Percentiles rank a stretch among this genome's conserved stretches.
Evolutionary conservation across 202 grass and related monocot genomes (phyloP).

Genomic region (Thinopyrum obtusiflorum): DNA sequence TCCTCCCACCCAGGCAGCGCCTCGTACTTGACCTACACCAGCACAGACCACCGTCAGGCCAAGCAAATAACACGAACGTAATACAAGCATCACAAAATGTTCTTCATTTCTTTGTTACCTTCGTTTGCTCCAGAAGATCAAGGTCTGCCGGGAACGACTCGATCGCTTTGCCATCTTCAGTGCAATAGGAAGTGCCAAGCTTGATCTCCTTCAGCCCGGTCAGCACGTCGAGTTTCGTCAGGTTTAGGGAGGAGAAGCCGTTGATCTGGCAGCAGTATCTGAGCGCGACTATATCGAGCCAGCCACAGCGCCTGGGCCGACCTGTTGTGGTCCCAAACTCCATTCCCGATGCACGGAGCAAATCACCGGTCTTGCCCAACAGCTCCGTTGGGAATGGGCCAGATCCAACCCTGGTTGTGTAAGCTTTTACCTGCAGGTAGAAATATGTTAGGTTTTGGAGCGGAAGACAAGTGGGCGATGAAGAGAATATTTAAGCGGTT

Average conservation of each 20-base stretch:
- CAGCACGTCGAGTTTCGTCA: constrained; percentile 85
- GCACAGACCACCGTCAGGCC: constrained; percentile 11
- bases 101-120: constrained; percentile 26
- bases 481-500: constrained; percentile 1
- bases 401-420: constrained; percentile 89
- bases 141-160: constrained; percentile 70
- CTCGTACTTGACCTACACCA: constrained; percentile 82
- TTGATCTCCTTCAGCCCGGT: constrained; percentile 76
- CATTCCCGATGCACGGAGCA: constrained; percentile 69
- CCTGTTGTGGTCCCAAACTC: constrained; percentile 93
- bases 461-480: background rate
- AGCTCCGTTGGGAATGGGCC: constrained; percentile 93
- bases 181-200: constrained; percentile 63
- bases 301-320: constrained; percentile 83
- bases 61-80: background rate
- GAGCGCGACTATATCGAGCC: constrained; percentile 87
- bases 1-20: constrained; percentile 71
- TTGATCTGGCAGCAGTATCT: constrained; percentile 88
- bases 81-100: background rate
- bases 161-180: constrained; percentile 38
- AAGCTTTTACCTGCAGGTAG: constrained; percentile 79
- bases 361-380: constrained; percentile 63
- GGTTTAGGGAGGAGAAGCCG: constrained; percentile 87
- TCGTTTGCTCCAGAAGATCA: constrained; percentile 54
- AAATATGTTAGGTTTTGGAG: background rate